Evolutionary conservation across 2,329 filamentous ascomycete species (phyloP).

Genomic region (Emergomyces orientalis): DNA sequence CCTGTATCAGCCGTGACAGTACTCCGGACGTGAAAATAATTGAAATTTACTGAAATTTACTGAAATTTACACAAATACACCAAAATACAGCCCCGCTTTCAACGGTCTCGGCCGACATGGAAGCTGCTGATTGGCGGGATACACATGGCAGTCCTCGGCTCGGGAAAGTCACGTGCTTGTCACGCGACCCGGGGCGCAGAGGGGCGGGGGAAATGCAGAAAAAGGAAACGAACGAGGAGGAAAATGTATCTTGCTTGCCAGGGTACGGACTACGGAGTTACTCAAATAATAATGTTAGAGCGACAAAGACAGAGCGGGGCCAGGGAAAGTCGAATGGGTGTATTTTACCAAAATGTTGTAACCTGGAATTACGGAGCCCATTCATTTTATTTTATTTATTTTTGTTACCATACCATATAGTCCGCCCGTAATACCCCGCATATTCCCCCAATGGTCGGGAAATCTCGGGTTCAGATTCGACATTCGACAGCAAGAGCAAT

Average conservation of each 20-base stretch:
- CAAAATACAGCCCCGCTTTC: background rate
- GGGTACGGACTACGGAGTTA: no score
- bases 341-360: no score
- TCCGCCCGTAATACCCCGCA: no score
- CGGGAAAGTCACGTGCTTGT: background rate
- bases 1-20: slow-evolving; percentile 3
- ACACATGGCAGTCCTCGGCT: slow-evolving; percentile 1
- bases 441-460: background rate
- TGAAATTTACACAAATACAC: background rate
- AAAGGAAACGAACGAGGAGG: background rate
- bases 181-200: background rate
- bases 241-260: no score
- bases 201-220: background rate
- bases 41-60: background rate
- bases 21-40: background rate
- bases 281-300: no score
- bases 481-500: background rate
- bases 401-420: background rate
- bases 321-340: no score
- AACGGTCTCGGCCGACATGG: slow-evolving; percentile 11
- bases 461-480: background rate
- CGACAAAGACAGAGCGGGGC: no score
- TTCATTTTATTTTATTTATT: no score
- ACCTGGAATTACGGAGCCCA: no score
- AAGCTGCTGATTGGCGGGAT: slow-evolving; percentile 6